Percentiles rank a stretch among this genome's conserved stretches.
phyloP scores from a whole-genome alignment of 2,329 filamentous ascomycete species.

The Endothia cerciana region DNA sequence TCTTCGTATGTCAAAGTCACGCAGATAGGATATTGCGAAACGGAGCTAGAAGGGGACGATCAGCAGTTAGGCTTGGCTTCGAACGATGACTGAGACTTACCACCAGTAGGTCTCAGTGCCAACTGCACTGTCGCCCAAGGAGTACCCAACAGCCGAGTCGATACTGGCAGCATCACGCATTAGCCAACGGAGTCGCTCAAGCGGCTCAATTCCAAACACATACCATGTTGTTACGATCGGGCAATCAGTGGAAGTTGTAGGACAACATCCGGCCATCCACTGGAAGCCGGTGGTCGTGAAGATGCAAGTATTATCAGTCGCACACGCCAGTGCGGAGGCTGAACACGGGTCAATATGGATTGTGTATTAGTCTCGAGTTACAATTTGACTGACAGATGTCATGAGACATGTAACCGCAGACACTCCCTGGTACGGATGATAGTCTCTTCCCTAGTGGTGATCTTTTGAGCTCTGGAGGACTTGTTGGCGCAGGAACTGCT shows the following conservation, averaged over 20 bases:
- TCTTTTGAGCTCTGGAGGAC: constrained; percentile 16
- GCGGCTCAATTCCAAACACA: neutral
- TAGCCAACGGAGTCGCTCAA: neutral
- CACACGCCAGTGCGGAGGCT: constrained; percentile 37
- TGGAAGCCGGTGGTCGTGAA: constrained; percentile 34
- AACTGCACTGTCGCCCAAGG: neutral
- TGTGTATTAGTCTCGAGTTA: neutral
- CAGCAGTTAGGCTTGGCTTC: neutral
- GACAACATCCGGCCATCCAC: constrained; percentile 40
- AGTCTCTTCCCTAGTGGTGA: constrained; percentile 31
- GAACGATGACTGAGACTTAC: neutral
- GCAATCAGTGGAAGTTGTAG: constrained; percentile 33
- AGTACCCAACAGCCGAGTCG: constrained; percentile 30
- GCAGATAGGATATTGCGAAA: constrained; percentile 35
- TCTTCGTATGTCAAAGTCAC: constrained; percentile 38
- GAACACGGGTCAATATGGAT: neutral
- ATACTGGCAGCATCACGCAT: constrained; percentile 26
- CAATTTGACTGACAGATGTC: constrained; percentile 31
- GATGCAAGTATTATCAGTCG: constrained; percentile 34
- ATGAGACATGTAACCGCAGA: constrained; percentile 15
- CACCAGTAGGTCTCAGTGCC: constrained; percentile 11
- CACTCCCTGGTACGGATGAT: constrained; percentile 27
- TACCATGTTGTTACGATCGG: constrained; percentile 34
- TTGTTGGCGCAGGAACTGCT: constrained; percentile 23
- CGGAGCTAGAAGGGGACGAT: neutral